Percentiles rank a stretch among this genome's conserved stretches.
Conservation (phyloP, 2,329 filamentous ascomycete genomes). For the Colletotrichum limetticola region DNA sequence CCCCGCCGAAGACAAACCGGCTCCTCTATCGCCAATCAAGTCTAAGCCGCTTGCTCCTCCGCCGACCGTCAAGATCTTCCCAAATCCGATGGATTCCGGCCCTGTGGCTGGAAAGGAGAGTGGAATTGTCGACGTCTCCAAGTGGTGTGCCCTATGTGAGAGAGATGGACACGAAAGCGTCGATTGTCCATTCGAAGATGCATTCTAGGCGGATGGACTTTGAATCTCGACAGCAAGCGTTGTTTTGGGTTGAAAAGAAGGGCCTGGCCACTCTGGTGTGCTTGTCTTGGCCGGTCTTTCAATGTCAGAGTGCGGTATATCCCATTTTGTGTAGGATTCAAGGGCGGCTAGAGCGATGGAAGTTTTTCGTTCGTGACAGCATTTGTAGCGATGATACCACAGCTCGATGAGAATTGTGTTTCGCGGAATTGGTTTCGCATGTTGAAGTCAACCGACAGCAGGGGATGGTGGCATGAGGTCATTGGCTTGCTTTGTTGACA, state of each 20-base stretch:
- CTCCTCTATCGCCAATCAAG: conserved; percentile 65
- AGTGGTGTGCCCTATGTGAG: conserved; percentile 98
- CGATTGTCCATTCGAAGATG: conserved; percentile 92
- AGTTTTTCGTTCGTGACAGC: conserved; percentile 34
- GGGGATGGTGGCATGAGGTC: background rate
- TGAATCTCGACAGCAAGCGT: conserved; percentile 9
- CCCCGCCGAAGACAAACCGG: conserved; percentile 59
- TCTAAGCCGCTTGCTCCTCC: conserved; percentile 53
- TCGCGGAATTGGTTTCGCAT: background rate
- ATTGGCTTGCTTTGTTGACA: background rate
- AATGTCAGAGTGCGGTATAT: background rate
- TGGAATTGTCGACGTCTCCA: conserved; percentile 81
- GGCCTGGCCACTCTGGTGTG: background rate
- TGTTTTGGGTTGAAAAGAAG: background rate
- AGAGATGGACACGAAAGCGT: conserved; percentile 96
- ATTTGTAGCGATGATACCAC: conserved; percentile 36
- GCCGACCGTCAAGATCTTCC: conserved; percentile 60
- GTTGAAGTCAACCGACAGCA: background rate
- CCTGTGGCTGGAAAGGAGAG: conserved; percentile 83
- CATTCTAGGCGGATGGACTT: conserved; percentile 58
- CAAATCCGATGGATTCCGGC: conserved; percentile 72
- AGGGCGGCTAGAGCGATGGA: conserved; percentile 13
- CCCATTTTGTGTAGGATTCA: conserved; percentile 20
- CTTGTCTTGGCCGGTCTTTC: background rate
- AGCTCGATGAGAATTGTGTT: conserved; percentile 23